Base-by-base conservation (phyloP, 2,329 filamentous ascomycete genomes). In the Arachnomyces sp. region DNA sequence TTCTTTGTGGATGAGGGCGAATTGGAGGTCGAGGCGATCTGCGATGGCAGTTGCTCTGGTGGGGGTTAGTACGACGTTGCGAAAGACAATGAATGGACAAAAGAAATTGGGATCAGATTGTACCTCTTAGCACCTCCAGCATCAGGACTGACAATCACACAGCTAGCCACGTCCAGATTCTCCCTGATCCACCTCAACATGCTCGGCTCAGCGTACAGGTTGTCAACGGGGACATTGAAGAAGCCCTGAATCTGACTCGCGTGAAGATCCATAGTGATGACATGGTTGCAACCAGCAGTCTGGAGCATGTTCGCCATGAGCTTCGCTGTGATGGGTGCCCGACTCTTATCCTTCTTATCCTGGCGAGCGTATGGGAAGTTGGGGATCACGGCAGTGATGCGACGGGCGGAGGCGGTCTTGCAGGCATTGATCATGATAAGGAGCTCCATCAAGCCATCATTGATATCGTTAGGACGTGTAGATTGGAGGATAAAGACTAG, bases 381-480 rank as follows among this genome's bases (percentile, higher is more conserved):
- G 51, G 90, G 90, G 38, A 95, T 84, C 49, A 95, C 86, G 48
- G 88, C 90, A 15, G 90, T 95, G 67, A 96, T 94, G 49, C 90
- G 84, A 49, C 89, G 81, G 9, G 90, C 90, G 28, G 81, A 84
- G 31, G 82, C 82, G 16, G 81, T 85, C 62, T 85, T 82, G 73
- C 90, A 95, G 48, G 90, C 90, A 60, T 94, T 93, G 65, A 95
- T 93, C 81, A 95, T 94, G 67, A 96, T 95, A 51, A 96, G 77
- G 29, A 96, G 77, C 67, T 98, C 90, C 90, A 98, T 96, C 44
- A 98, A 76, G 36, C 88, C 88, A 63, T 96, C 90, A 67, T 98
- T 98, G 70, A 96, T 93, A 60, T 95, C 89, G 61, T 90, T 89
- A 2, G 90, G 90, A 31, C 85, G 82, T 35, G 92, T 94, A 16